Evolutionary conservation across 2,329 filamentous ascomycete genomes (phyloP), one percentile per base, ranked within the genome.

Genomic region (Trichoderma simmonsii): DNA sequence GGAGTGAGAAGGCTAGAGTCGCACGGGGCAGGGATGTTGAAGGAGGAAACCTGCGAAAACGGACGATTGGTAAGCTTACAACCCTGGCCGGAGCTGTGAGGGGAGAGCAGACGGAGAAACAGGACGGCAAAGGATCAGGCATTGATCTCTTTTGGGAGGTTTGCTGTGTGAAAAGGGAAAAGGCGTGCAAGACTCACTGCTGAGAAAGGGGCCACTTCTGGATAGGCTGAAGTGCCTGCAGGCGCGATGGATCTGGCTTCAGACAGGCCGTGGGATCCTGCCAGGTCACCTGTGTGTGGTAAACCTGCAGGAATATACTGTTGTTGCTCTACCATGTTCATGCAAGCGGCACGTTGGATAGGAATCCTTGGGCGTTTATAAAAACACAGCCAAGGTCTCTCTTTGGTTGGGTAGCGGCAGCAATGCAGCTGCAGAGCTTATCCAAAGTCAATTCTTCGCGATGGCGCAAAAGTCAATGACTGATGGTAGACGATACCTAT

Each of bases 1-100:
- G 87, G 86, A n/a, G 86, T 87, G 63, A 86, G 79, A 70, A 88
- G 80, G 59, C 80, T 81, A 48, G 82, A 77, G 74, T 86, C 85
- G 79, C 81, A 83, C 73, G 80, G 76, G 77, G 77, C 68, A 75
- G 78, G 73, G 76, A 80, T 75, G 73, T 72, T 77, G 75, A 81
- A 82, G n/a, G 81, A 75, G 8, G 79, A 77, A 32, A 77, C 75
- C 77, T 80, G 57, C 26, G 48, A 54, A 62, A 51, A n/a, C n/a
- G 26, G 11, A 18, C 30, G 48, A 70, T 72, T 59, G 62, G 59
- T 54, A 62, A 71, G 71, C 39, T 39, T 51, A 48, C 39, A 60
- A 34, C 66, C 36, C 48, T 54, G 24, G n/a, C 26, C 39, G 39
- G 15, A 43, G 36, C 36, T 39, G 36, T 18, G 36, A 39, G 36